phyloP scores from a whole-genome alignment of 768 basidiomycete genomes.

The Hortiboletus campestris region DNA sequence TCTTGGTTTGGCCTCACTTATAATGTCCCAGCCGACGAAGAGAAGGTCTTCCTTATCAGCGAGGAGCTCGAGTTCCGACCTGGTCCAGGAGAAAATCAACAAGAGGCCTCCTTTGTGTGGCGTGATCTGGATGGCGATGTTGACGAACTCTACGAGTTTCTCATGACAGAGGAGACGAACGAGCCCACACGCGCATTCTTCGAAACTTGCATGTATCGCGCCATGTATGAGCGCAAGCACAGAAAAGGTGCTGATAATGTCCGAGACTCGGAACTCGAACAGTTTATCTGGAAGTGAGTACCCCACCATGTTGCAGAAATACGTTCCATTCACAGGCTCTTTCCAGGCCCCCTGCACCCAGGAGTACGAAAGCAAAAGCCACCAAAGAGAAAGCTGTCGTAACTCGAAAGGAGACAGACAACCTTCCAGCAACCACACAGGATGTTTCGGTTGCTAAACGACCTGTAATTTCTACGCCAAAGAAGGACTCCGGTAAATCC shows the following conservation, averaged over 20 bases:
- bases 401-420: constrained; percentile 7
- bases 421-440: constrained; percentile 1
- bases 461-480: constrained; percentile 11
- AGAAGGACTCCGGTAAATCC: constrained; percentile 12
- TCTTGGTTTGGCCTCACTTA: constrained; percentile 1
- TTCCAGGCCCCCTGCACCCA: constrained; percentile 24
- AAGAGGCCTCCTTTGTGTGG: constrained; percentile 85
- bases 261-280: constrained; percentile 63
- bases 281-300: constrained; percentile 81
- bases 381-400: constrained; percentile 13
- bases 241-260: constrained; percentile 66
- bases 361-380: constrained; percentile 16
- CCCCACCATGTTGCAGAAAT: not conserved
- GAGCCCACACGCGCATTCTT: constrained; percentile 82
- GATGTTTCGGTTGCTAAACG: constrained; percentile 9
- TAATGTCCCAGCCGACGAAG: constrained; percentile 74
- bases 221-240: constrained; percentile 96
- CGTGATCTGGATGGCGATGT: constrained; percentile 88
- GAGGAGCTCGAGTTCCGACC: constrained; percentile 86
- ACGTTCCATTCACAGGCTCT: not conserved
- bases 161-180: constrained; percentile 72
- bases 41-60: constrained; percentile 88
- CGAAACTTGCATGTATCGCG: constrained; percentile 91
- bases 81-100: constrained; percentile 65
- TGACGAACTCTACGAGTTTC: constrained; percentile 93